Percentiles rank a stretch among this genome's conserved stretches.
These are phyloP conservation scores for Cyberlindnera americana DNA, from an alignment of 805 yeast species.

Conservation along the genomic window DNA sequence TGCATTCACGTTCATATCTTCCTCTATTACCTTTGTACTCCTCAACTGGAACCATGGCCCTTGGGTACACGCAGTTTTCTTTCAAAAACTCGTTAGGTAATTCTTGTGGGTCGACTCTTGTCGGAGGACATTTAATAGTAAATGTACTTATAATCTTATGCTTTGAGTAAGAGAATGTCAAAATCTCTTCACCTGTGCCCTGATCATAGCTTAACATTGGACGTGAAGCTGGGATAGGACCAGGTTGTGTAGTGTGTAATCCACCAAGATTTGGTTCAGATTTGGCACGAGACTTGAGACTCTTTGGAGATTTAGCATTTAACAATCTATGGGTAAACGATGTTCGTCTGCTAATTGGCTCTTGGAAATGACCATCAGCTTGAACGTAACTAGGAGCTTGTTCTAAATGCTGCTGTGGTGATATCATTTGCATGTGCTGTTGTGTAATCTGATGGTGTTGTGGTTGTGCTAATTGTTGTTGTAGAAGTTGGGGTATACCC, in stretches of 20 bases:
- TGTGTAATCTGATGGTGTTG: background rate
- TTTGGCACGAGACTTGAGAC: slow-evolving; percentile 11
- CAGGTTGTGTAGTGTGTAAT: slow-evolving; percentile 28
- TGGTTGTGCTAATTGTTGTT: background rate
- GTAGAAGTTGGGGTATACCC: background rate
- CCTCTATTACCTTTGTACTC: slow-evolving; percentile 43
- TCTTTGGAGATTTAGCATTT: slow-evolving; percentile 5
- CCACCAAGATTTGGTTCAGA: slow-evolving; percentile 16
- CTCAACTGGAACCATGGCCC: slow-evolving; percentile 41
- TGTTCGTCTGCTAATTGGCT: background rate
- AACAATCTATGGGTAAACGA: background rate
- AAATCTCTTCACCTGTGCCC: slow-evolving; percentile 28
- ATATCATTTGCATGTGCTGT: background rate
- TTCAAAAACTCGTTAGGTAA: slow-evolving; percentile 32
- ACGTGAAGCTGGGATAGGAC: slow-evolving; percentile 33
- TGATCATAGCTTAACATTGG: slow-evolving; percentile 25
- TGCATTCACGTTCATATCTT: slow-evolving; percentile 44
- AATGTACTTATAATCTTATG: slow-evolving; percentile 29
- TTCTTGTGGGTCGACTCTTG: slow-evolving; percentile 8
- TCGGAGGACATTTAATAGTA: slow-evolving; percentile 23
- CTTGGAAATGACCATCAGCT: no score
- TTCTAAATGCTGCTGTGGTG: background rate
- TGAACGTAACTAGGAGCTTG: no score
- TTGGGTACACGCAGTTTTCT: slow-evolving; percentile 45
- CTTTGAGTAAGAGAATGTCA: slow-evolving; percentile 31